Evolutionary conservation across 192 early-diverging fungal species (phyloP), one percentile per base, ranked within the genome.

Genomic region (Gaertneriomyces semiglobifer): DNA sequence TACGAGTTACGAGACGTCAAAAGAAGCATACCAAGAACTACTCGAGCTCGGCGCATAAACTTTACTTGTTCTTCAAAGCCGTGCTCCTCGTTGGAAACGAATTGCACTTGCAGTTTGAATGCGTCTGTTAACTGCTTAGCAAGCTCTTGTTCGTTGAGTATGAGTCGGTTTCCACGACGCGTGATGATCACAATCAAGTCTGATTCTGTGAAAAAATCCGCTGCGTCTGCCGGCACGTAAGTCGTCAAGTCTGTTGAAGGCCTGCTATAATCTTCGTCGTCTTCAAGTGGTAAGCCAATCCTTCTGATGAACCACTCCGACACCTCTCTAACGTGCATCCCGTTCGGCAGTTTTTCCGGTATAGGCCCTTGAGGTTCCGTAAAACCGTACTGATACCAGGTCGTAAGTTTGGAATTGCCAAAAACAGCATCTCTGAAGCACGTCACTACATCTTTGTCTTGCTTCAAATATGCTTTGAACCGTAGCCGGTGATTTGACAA

Each of bases 301-400:
- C 80, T 62, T 43, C 66, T 38, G 12, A 59, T 53, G 53, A 74
- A 70, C 68, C 73, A 82, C 41, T 82, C 73, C 5, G 73, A 10
- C 14, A 82, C 75, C 61, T 78, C 75, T 18, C 81, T 55, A 5
- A 82, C 71, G 50, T 76, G 81, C 52, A 75, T 16, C 5, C 81
- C 81, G 65, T 82, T 82, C 43, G 73, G 53, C 53, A 56, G 16
- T 47, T 80, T 81, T 44, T 60, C 66, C 12, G 44, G 12, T 18
- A 81, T 71, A 4, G 78, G 78, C 10, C 81, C 78, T 56, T 82
- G 81, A 4, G 81, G 81, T 25, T 62, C 65, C 1, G 40, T 44
- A 53, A 82, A 79, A 19, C 81, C 81, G 66, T 82, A 82, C 53
- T 82, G 81, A 59, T 82, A 82, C 81, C 81, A 82, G 2, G 72